These are phyloP conservation scores for Leccinum boreale DNA, from an alignment of 768 basidiomycete genomes.

Conservation along the genomic window DNA sequence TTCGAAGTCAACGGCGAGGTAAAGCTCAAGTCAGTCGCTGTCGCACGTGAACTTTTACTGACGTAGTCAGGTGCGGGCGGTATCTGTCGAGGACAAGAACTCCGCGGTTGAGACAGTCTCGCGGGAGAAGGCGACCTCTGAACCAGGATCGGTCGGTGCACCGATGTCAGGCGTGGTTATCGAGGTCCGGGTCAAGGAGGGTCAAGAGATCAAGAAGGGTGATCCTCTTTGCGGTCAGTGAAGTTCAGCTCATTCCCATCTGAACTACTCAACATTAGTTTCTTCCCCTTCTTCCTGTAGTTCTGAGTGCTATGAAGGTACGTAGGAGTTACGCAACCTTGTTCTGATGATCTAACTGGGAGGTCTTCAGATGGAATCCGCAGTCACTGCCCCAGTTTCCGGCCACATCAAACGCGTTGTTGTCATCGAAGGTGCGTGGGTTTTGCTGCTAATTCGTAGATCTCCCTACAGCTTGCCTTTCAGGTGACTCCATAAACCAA, in stretches of 20 bases:
- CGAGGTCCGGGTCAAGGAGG: constrained; percentile 97
- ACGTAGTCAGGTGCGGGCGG: constrained; percentile 75
- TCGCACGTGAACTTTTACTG: constrained; percentile 14
- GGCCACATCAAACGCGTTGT: constrained; percentile 94
- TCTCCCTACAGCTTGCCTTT: constrained; percentile 7
- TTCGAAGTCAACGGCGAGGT: constrained; percentile 98
- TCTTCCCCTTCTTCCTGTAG: constrained; percentile 35
- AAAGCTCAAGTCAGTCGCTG: constrained; percentile 18
- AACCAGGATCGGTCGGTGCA: constrained; percentile 96
- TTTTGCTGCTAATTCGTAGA: background rate
- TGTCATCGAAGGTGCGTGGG: constrained; percentile 72
- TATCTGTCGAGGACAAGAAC: constrained; percentile 93
- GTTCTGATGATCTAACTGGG: constrained; percentile 13
- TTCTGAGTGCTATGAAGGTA: constrained; percentile 97
- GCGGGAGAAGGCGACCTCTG: constrained; percentile 89
- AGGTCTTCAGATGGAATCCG: constrained; percentile 85
- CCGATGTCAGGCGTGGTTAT: constrained; percentile 99
- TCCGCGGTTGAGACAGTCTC: constrained; percentile 94
- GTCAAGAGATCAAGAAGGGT: constrained; percentile 96
- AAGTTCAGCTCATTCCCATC: constrained; percentile 6
- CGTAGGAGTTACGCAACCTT: constrained; percentile 22
- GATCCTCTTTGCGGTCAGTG: constrained; percentile 88
- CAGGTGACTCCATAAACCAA: constrained; percentile 92
- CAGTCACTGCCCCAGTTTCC: constrained; percentile 93
- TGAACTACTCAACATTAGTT: constrained; percentile 22